phyloP scores from a whole-genome alignment of 2,329 filamentous ascomycete genomes.

The Fusarium oligoseptatum region DNA sequence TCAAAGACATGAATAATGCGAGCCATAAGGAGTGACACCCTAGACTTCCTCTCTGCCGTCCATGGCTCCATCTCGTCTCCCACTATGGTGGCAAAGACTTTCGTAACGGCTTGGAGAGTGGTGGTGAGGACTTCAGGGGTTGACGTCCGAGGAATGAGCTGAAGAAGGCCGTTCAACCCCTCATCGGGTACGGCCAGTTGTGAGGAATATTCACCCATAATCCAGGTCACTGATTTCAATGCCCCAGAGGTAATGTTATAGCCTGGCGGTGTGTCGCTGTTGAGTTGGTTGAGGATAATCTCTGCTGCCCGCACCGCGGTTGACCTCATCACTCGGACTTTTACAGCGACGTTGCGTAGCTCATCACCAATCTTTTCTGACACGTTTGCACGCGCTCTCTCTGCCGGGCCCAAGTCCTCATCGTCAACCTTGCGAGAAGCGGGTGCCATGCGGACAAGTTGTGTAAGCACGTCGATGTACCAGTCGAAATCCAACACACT shows the following conservation, averaged over 20 bases:
- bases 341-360: conserved; percentile 89
- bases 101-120: conserved; percentile 86
- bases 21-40: conserved; percentile 81
- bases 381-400: conserved; percentile 58
- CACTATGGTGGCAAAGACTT: conserved; percentile 82
- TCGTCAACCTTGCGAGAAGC: conserved; percentile 59
- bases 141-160: conserved; percentile 70
- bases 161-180: conserved; percentile 79
- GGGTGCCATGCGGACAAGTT: conserved; percentile 81
- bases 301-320: conserved; percentile 89
- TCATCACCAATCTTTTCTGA: conserved; percentile 85
- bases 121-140: conserved; percentile 78
- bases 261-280: conserved; percentile 64
- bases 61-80: conserved; percentile 75
- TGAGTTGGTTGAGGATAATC: conserved; percentile 74
- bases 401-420: conserved; percentile 51
- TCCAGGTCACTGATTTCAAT: conserved; percentile 83
- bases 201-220: conserved; percentile 89
- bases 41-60: conserved; percentile 80
- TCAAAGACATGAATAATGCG: conserved; percentile 87
- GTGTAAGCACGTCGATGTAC: conserved; percentile 92
- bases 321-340: conserved; percentile 85
- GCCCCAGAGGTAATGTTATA: conserved; percentile 73
- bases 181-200: conserved; percentile 78
- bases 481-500: conserved; percentile 94